Base-by-base conservation (phyloP, 2,329 filamentous ascomycete genomes). In the Aaosphaeria pasadenensis region DNA sequence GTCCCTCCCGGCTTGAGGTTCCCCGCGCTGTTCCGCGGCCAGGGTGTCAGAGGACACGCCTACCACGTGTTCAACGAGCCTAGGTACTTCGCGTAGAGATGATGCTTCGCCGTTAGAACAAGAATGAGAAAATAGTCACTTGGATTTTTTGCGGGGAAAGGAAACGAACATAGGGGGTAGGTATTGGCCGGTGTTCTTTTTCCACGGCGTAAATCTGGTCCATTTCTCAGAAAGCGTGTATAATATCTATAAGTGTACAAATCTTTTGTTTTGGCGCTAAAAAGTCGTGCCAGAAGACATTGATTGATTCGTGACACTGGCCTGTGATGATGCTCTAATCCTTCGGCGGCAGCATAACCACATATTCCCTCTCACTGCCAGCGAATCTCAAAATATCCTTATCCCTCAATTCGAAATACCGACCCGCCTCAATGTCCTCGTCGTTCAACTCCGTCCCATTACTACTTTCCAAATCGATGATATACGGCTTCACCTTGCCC, bases 21-120 rank as follows among this genome's bases (percentile, higher is more conserved):
- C 78, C 94, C 94, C 1, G 79, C 79, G 11, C 67, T 94, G 69
- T 96, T 99, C 74, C 84, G 82, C 56, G 92, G 91, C 0, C 72
- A 91, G 55, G 94, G 94, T 42, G 89, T 96, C 5, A 79, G 94
- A 50, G 94, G 89, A 4, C 94, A 99, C 72, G 75, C 79, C 51
- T 99, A 97, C 71, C 94, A 99, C 71, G 94, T 97, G 30, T 97
- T 99, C 72, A 81, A 96, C 58, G 89, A 95, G 57, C 69, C 69
- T 9, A 58, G 66, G 47, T 70, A 68, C 44, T 69, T 60, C 53
- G 62, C 58, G 33, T 67, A 52, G 31, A 4, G 4, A 24, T 24
- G 17, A 24, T 24, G 17, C 17, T 24, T 24, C 17, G 17, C 17
- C 17, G 3, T 24, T 24, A 24, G 17, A 24, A 24, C 3, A 24